Evolutionary conservation across 306 rosid genomes (phyloP), one percentile per base, ranked within the genome.

Genomic region (Vicia villosa): DNA sequence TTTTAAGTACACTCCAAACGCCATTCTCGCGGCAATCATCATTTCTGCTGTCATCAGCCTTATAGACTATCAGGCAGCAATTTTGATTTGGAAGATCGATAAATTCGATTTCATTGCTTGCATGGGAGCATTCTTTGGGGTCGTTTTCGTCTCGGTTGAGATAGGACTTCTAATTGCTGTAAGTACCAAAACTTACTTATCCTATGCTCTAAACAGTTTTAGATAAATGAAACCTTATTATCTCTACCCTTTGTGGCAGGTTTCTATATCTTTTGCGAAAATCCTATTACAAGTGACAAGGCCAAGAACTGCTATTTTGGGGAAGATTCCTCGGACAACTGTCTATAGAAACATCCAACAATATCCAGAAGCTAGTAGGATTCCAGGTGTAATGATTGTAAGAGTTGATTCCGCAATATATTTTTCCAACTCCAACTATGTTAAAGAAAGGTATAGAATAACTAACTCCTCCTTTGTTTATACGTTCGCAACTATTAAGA

Each of bases 71-170:
- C 82, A 80, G 60, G 99, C 99, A 59, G 97, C 96, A 56, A 79
- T 85, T 69, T 79, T 91, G 69, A 86, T 94, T 41, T 91, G 97
- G 96, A 94, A 88, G 88, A 82, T 91, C 22, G 99, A 94, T 77
- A 94, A 94, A 75, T 80, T 90, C 60, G 98, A 94, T 74, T 90
- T 94, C 57, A 60, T 94, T 17, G 99, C 97, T 51, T 94, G 97
- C 85, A 79, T 94, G 86, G 99, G 99, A 84, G 97, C 99, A 46
- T 90, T 90, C 84, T 85, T 94, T 42, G 99, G 99, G 10, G 99
- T 94, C 55, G 83, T 90, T 63, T 94, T 94, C 73, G 24, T 1
- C 26, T 77, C 89, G 1, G 96, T 90, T 34, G 98, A 94, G 86
- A 90, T 73, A 3, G 98, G 99, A 68, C 97, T 90, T 77, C 77